These are phyloP conservation scores for Vitis hybrid DNA, from an alignment of 177 flowering plant species.

Conservation along the genomic window DNA sequence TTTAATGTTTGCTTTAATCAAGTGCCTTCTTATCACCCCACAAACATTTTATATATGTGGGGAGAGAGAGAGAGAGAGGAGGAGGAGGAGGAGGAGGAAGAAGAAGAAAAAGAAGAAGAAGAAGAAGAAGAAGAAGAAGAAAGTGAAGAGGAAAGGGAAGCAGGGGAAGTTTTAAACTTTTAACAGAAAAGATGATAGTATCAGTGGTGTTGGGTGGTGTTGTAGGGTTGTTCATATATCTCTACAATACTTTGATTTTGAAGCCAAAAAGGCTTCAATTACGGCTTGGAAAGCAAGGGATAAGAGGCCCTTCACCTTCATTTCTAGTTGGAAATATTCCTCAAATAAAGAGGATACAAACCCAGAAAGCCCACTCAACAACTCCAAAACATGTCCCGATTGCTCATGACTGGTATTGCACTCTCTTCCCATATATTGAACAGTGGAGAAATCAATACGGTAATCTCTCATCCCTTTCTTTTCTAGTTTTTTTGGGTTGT, in stretches of 20 bases:
- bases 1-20: too few relatives aligned
- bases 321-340: conserved; percentile 24
- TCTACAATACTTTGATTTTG: conserved; percentile 6
- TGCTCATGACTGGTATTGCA: conserved; percentile 25
- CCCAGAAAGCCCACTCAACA: neutral
- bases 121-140: neutral
- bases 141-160: neutral
- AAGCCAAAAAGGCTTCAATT: conserved; percentile 15
- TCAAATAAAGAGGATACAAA: conserved; percentile 16
- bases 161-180: neutral
- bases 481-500: neutral
- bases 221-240: neutral
- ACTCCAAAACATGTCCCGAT: neutral
- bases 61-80: too few relatives aligned
- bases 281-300: conserved; percentile 24
- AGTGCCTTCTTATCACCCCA: too few relatives aligned
- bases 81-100: neutral
- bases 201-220: conserved; percentile 12
- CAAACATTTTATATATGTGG: too few relatives aligned
- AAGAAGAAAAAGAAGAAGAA: neutral
- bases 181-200: neutral
- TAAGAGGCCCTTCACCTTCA: conserved; percentile 30
- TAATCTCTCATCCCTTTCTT: neutral
- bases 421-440: conserved; percentile 23
- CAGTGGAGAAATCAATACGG: conserved; percentile 30